phyloP scores from a whole-genome alignment of 306 rosid species.

The Acacia acuminata region DNA sequence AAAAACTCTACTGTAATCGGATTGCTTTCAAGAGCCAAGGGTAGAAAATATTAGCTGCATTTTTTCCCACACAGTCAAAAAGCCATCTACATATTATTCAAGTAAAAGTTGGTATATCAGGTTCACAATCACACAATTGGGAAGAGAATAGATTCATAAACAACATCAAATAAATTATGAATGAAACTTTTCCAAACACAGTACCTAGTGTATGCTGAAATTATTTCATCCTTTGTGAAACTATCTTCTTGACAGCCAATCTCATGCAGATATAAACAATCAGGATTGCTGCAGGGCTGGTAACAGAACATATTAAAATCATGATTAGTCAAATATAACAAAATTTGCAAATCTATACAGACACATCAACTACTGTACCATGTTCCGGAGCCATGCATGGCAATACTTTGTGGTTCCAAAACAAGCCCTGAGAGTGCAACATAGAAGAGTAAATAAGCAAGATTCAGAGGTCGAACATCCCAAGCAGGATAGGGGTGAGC shows the following conservation, averaged over 20 bases:
- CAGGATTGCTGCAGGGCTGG: constrained; percentile 98
- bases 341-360: constrained; percentile 5
- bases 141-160: not conserved
- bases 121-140: not conserved
- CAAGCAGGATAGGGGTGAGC: not conserved
- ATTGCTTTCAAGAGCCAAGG: not conserved
- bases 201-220: constrained; percentile 96
- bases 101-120: not conserved
- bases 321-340: constrained; percentile 16
- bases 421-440: constrained; percentile 73
- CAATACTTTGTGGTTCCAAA: constrained; percentile 99
- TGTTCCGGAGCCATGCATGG: constrained; percentile 97
- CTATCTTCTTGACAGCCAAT: constrained; percentile 96
- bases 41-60: not conserved
- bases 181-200: not conserved
- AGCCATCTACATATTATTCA: not conserved
- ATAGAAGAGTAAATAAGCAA: constrained; percentile 9
- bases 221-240: constrained; percentile 96
- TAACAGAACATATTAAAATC: constrained; percentile 28
- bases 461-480: constrained; percentile 9
- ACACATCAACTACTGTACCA: constrained; percentile 58
- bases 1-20: not conserved
- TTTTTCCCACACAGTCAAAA: not conserved
- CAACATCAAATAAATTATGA: not conserved
- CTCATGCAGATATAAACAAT: constrained; percentile 97